Conservation (phyloP, 345 rosid genomes). For the Citrus sinensis region DNA sequence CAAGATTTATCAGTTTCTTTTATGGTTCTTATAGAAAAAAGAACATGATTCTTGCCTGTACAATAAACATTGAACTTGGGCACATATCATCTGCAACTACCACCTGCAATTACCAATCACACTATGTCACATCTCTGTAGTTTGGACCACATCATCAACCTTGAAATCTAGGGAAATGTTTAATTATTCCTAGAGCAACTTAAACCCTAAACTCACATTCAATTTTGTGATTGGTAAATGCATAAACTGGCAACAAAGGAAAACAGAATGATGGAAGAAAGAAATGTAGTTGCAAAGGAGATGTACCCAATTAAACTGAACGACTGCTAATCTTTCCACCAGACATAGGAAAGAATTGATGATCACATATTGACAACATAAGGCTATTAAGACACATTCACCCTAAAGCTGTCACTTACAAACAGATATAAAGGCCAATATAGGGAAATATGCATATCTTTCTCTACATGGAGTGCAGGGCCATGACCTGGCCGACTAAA, state of each 20-base stretch:
- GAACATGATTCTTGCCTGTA: conserved; percentile 57
- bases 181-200: conserved; percentile 30
- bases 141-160: conserved; percentile 32
- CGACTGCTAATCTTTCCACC: background rate
- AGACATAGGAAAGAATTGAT: background rate
- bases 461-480: background rate
- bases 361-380: background rate
- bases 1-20: conserved; percentile 9
- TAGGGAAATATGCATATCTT: background rate
- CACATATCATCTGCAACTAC: conserved; percentile 59
- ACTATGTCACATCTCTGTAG: conserved; percentile 50
- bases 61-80: conserved; percentile 55
- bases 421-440: background rate
- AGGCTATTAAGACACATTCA: background rate
- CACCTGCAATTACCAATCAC: conserved; percentile 84
- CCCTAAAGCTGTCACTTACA: conserved; percentile 2
- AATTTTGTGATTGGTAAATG: conserved; percentile 43
- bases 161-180: conserved; percentile 35
- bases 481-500: background rate
- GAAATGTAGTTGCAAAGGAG: conserved; percentile 29
- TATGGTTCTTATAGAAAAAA: conserved; percentile 23
- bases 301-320: conserved; percentile 23
- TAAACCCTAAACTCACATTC: conserved; percentile 20
- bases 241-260: conserved; percentile 9
- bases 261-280: background rate